Conservation (phyloP, 768 basidiomycete species). For the Lenzites betulinus region DNA sequence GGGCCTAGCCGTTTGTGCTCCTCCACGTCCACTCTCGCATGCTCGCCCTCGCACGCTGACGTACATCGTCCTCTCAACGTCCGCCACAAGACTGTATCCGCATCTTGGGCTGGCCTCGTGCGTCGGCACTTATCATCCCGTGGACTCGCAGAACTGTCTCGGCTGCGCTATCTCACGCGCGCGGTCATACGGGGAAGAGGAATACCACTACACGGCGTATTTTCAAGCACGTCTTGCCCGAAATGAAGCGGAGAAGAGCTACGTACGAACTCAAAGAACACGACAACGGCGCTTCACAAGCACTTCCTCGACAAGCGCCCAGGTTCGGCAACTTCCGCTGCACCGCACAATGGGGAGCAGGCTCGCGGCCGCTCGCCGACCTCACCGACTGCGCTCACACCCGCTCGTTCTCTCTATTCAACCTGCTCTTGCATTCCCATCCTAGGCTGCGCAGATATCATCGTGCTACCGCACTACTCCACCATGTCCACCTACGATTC, state of each 20-base stretch:
- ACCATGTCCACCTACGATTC: slow-evolving; percentile 83
- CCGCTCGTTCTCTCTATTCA: slow-evolving; percentile 1
- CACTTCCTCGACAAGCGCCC: neutral
- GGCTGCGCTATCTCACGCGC: slow-evolving; percentile 1
- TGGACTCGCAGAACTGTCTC: neutral
- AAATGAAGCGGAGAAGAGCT: neutral
- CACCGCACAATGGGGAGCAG: neutral
- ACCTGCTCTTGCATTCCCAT: neutral
- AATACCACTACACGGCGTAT: neutral
- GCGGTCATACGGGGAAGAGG: neutral
- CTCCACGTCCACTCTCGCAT: neutral
- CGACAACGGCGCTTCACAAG: neutral
- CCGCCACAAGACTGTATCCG: slow-evolving; percentile 11
- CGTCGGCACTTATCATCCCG: neutral
- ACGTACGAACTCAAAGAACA: neutral
- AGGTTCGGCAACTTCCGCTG: neutral
- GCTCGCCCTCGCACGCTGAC: slow-evolving; percentile 4
- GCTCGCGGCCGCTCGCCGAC: neutral
- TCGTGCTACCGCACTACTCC: neutral
- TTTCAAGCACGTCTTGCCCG: neutral
- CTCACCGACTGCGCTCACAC: neutral
- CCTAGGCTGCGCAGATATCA: neutral
- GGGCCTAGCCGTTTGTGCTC: neutral
- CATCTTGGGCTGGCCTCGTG: neutral
- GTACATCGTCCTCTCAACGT: slow-evolving; percentile 6